Evolutionary conservation across 495 filamentous ascomycete genomes (phyloP).

Genomic region (Aspergillus steynii): DNA sequence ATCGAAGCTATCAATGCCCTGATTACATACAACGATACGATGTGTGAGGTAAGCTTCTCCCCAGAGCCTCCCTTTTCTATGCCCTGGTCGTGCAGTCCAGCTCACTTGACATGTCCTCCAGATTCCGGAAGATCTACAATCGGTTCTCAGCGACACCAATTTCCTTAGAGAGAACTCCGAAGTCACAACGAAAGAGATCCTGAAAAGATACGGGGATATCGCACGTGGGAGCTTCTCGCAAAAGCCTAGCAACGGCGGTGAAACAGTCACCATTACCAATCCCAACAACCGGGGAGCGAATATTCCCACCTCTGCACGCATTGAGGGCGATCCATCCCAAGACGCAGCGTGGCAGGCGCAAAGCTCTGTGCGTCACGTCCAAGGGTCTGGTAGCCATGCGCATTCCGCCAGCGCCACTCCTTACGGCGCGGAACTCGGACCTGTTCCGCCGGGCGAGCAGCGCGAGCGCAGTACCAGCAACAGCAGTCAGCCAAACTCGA

Average conservation of each 20-base stretch:
- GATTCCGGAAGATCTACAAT: constrained; percentile 91
- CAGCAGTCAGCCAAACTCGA: constrained; percentile 37
- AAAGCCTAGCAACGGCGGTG: constrained; percentile 57
- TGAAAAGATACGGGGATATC: constrained; percentile 84
- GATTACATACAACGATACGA: constrained; percentile 89
- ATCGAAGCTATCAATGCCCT: constrained; percentile 89
- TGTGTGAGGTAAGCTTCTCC: constrained; percentile 80
- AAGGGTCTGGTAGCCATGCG: constrained; percentile 53
- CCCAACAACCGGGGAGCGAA: constrained; percentile 41
- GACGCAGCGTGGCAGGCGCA: constrained; percentile 76
- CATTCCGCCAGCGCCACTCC: constrained; percentile 36
- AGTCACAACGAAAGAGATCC: constrained; percentile 94
- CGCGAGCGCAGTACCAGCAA: constrained; percentile 46
- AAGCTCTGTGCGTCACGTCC: constrained; percentile 75
- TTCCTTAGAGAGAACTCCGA: constrained; percentile 81
- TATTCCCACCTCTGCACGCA: constrained; percentile 52
- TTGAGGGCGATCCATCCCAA: constrained; percentile 77
- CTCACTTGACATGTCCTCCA: constrained; percentile 37
- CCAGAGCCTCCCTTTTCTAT: constrained; percentile 1
- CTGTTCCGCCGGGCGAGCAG: constrained; percentile 28
- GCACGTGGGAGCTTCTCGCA: constrained; percentile 57
- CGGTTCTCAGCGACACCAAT: constrained; percentile 76
- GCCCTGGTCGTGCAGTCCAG: constrained; percentile 1
- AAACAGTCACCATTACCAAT: constrained; percentile 50
- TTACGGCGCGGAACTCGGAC: constrained; percentile 32